Evolutionary conservation across 371 early-diverging fungal species (phyloP).

Genomic region (Phascolomyces articulosus): DNA sequence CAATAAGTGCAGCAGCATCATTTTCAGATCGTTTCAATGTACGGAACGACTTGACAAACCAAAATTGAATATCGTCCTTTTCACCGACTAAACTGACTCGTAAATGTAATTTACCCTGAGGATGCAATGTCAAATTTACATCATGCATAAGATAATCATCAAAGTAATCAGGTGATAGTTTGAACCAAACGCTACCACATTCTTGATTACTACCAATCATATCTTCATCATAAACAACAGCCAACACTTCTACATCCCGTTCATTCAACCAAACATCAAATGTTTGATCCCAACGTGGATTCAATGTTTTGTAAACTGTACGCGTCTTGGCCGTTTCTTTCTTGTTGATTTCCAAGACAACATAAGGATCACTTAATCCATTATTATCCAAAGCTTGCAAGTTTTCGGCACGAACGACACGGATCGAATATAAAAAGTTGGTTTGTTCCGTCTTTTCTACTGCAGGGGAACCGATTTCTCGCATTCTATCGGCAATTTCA

Average conservation of each 20-base stretch:
- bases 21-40: conserved; percentile 73
- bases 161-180: conserved; percentile 61
- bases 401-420: conserved; percentile 62
- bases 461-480: conserved; percentile 32
- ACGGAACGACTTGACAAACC: conserved; percentile 86
- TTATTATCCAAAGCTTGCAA: conserved; percentile 58
- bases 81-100: conserved; percentile 91
- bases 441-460: conserved; percentile 33
- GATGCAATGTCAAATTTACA: conserved; percentile 80
- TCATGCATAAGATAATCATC: conserved; percentile 82
- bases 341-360: conserved; percentile 66
- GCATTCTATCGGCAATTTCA: conserved; percentile 53
- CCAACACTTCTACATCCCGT: conserved; percentile 61
- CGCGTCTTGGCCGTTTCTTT: conserved; percentile 62
- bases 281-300: conserved; percentile 93
- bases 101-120: conserved; percentile 81
- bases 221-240: conserved; percentile 79
- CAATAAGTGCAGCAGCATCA: conserved; percentile 72
- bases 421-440: conserved; percentile 58
- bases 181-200: conserved; percentile 73
- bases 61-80: conserved; percentile 91
- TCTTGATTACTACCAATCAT: conserved; percentile 82
- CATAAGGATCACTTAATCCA: conserved; percentile 73
- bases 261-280: conserved; percentile 74
- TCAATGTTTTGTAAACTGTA: conserved; percentile 72